Conservation (phyloP, 306 rosid species). For the Prunus padus region DNA sequence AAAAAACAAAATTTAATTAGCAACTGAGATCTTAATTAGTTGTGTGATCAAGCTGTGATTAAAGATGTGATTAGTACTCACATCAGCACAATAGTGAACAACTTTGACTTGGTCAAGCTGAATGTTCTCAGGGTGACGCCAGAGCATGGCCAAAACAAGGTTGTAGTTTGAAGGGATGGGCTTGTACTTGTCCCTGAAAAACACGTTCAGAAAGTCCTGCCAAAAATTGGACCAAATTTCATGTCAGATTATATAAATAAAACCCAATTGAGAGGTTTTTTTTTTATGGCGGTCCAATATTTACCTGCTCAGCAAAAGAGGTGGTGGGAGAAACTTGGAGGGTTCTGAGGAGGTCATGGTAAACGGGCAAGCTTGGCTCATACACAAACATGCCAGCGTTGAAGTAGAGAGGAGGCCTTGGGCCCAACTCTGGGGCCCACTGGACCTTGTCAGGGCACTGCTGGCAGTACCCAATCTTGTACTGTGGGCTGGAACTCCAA, state of each 20-base stretch:
- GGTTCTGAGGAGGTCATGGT: constrained; percentile 46
- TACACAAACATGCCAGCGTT: constrained; percentile 82
- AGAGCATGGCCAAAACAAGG: constrained; percentile 70
- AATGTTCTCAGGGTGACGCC: constrained; percentile 83
- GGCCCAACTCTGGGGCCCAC: constrained; percentile 56
- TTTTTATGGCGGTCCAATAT: not conserved
- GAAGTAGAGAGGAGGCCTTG: constrained; percentile 76
- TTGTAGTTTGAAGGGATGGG: constrained; percentile 65
- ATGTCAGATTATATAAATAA: not conserved
- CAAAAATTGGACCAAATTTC: not conserved
- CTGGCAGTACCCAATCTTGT: constrained; percentile 64
- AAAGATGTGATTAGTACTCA: constrained; percentile 31
- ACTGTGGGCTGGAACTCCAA: constrained; percentile 66
- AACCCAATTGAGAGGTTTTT: not conserved
- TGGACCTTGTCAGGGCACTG: constrained; percentile 65
- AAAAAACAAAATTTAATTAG: not conserved
- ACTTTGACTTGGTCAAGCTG: constrained; percentile 62
- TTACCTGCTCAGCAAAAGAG: constrained; percentile 81
- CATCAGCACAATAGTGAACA: constrained; percentile 80
- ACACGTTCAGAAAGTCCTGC: constrained; percentile 73
- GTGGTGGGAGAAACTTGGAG: constrained; percentile 50
- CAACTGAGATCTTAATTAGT: too few relatives aligned
- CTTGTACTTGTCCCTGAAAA: constrained; percentile 52
- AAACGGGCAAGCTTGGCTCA: constrained; percentile 50
- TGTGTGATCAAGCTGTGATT: too few relatives aligned